Evolutionary conservation across 306 rosid genomes (phyloP), one percentile per base, ranked within the genome.

Genomic region (Quercus gilva): DNA sequence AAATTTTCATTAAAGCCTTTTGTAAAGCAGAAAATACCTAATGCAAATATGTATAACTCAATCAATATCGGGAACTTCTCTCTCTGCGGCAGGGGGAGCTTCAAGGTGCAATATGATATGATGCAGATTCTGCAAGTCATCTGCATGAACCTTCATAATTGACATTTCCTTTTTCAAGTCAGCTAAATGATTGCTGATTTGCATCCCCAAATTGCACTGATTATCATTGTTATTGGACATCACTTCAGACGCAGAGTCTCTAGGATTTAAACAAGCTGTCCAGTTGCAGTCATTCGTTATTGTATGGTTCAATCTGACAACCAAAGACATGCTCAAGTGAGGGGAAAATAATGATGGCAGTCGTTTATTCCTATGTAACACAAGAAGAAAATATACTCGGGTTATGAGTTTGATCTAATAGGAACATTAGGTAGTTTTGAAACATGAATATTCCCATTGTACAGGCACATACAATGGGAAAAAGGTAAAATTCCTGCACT

Each of bases 61-160:
- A 45, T 21, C 31, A 5, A 19, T 21, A 19, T 28, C 3, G 52
- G 51, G 9, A 25, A 74, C 41, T 23, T 55, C 70, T 20, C 45
- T 4, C 26, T 7, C 20, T 8, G 63, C 4, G 1, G 41, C 31
- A 28, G 79, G 63, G 25, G 55, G 78, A 77, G 75, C 71, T 45
- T 72, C 78, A 13, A 82, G 78, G 74, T 77, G 81, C 61, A 71
- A 15, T 37, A 77, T 64, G 31, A 75, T 1, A 8, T 28, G 23
- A n/a, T 77, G 85, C 71, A 82, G 75, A 72, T 29, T 5, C 75
- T 82, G 78, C 74, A 82, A 63, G 53, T 82, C 85, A 52, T 82
- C 60, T 5, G 21, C 2, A n/a, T 14, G 55, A 8, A 77, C 23
- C 0, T 18, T 20, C 78, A 77, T 77, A 69, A 52, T 17, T 5